These are phyloP conservation scores for Circinella minor DNA, from an alignment of 371 early-diverging fungal genomes.

Conservation along the genomic window DNA sequence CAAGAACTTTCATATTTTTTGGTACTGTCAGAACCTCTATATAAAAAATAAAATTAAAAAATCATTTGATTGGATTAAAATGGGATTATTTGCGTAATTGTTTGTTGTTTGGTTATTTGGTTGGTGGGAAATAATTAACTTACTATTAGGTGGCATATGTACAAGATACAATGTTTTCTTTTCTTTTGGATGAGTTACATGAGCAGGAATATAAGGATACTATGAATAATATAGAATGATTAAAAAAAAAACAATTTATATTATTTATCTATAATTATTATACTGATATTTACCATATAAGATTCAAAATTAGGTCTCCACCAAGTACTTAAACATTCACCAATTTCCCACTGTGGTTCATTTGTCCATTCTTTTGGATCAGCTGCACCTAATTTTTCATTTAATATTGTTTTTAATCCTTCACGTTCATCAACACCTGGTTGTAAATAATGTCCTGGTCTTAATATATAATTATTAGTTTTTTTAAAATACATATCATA, in stretches of 20 bases:
- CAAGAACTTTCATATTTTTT: slow-evolving; percentile 78
- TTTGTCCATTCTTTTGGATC: slow-evolving; percentile 35
- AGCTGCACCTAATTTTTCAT: slow-evolving; percentile 53
- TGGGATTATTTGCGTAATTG: neutral
- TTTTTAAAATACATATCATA: no score
- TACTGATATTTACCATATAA: slow-evolving; percentile 74
- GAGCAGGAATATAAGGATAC: slow-evolving; percentile 85
- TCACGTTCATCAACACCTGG: slow-evolving; percentile 77
- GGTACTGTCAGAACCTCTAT: slow-evolving; percentile 79
- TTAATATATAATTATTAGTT: slow-evolving; percentile 25
- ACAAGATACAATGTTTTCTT: slow-evolving; percentile 75
- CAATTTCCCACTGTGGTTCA: slow-evolving; percentile 70
- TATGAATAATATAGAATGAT: slow-evolving; percentile 19
- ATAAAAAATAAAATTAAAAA: neutral
- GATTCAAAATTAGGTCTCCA: slow-evolving; percentile 84
- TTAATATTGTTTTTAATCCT: slow-evolving; percentile 67
- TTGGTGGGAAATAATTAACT: slow-evolving; percentile 8
- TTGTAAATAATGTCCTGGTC: slow-evolving; percentile 76
- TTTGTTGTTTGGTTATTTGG: neutral
- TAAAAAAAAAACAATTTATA: neutral
- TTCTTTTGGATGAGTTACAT: slow-evolving; percentile 82
- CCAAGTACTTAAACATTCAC: slow-evolving; percentile 76
- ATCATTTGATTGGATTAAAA: neutral
- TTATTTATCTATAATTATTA: no score
- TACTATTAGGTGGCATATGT: slow-evolving; percentile 78